phyloP scores from a whole-genome alignment of 768 basidiomycete species.

The Harrya chromipes region DNA sequence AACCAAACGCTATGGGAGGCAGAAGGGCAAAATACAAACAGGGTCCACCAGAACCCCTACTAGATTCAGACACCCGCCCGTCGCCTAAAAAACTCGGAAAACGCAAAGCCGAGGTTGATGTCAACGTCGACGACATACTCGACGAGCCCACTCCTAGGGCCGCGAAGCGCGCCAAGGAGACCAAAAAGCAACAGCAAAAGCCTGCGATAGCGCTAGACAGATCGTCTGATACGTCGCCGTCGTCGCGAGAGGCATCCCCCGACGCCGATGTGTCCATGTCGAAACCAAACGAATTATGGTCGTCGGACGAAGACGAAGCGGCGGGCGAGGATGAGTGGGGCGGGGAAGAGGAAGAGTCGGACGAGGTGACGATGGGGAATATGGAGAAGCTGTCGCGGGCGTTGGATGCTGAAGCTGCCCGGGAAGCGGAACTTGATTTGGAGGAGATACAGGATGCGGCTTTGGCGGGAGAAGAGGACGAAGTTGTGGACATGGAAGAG shows the following conservation, averaged over 20 bases:
- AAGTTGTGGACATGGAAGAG: slow-evolving; percentile 43
- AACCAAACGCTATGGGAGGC: slow-evolving; percentile 62
- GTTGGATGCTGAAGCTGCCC: slow-evolving; percentile 62
- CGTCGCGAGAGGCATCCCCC: slow-evolving; percentile 46
- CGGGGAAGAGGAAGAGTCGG: slow-evolving; percentile 42
- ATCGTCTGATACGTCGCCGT: slow-evolving; percentile 25
- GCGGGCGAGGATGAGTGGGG: slow-evolving; percentile 38
- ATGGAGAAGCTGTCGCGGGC: slow-evolving; percentile 81
- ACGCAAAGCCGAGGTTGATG: slow-evolving; percentile 57
- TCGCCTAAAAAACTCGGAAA: slow-evolving; percentile 65
- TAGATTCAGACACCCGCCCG: slow-evolving; percentile 32
- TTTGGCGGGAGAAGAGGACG: slow-evolving; percentile 42
- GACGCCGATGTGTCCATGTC: slow-evolving; percentile 19
- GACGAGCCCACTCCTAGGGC: slow-evolving; percentile 30
- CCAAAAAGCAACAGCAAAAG: slow-evolving; percentile 10
- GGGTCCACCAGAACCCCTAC: slow-evolving; percentile 58
- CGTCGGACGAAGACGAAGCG: slow-evolving; percentile 24
- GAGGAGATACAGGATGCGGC: slow-evolving; percentile 62
- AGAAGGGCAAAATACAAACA: slow-evolving; percentile 86
- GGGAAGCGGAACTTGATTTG: slow-evolving; percentile 65
- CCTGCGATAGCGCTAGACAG: slow-evolving; percentile 16
- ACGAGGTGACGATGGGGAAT: slow-evolving; percentile 68
- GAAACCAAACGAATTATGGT: slow-evolving; percentile 26
- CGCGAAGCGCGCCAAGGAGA: slow-evolving; percentile 37
- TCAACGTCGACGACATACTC: slow-evolving; percentile 21